These are phyloP conservation scores for Pestalotiopsis sp. DNA, from an alignment of 2,329 filamentous ascomycete species.

Conservation along the genomic window DNA sequence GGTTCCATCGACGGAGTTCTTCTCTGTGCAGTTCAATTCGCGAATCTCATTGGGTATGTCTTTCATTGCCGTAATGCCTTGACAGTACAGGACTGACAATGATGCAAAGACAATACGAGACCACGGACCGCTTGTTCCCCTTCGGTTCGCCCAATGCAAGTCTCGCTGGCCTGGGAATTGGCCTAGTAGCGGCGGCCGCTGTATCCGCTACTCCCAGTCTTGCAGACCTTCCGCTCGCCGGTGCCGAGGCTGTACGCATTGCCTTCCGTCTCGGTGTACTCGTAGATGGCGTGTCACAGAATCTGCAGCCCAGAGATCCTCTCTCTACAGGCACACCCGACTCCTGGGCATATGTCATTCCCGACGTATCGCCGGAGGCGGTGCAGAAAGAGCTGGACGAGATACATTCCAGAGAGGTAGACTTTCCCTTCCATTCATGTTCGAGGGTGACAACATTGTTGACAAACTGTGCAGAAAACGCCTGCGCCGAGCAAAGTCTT, in stretches of 20 bases:
- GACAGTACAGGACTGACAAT: background rate
- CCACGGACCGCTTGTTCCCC: slow-evolving; percentile 19
- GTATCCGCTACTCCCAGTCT: slow-evolving; percentile 40
- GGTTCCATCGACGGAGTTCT: slow-evolving; percentile 48
- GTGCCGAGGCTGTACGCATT: slow-evolving; percentile 41
- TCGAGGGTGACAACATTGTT: background rate
- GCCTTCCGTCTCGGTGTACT: slow-evolving; percentile 50
- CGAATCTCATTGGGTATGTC: slow-evolving; percentile 45
- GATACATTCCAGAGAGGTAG: slow-evolving; percentile 22
- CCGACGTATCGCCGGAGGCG: slow-evolving; percentile 30
- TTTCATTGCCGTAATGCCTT: slow-evolving; percentile 17
- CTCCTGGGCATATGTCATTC: slow-evolving; percentile 45
- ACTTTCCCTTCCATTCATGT: background rate
- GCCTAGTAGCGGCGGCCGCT: slow-evolving; percentile 44
- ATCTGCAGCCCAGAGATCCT: slow-evolving; percentile 37
- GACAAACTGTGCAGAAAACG: slow-evolving; percentile 16
- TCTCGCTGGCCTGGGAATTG: slow-evolving; percentile 46
- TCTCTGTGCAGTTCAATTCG: slow-evolving; percentile 42
- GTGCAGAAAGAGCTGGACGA: slow-evolving; percentile 41
- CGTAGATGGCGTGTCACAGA: slow-evolving; percentile 43
- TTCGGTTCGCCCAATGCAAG: slow-evolving; percentile 23
- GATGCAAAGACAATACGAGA: slow-evolving; percentile 5
- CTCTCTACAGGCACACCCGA: slow-evolving; percentile 23
- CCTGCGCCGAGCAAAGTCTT: slow-evolving; percentile 40
- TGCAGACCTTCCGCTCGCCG: slow-evolving; percentile 40